phyloP scores from a whole-genome alignment of 176 grass and related monocot genomes.

The Poa annua region DNA sequence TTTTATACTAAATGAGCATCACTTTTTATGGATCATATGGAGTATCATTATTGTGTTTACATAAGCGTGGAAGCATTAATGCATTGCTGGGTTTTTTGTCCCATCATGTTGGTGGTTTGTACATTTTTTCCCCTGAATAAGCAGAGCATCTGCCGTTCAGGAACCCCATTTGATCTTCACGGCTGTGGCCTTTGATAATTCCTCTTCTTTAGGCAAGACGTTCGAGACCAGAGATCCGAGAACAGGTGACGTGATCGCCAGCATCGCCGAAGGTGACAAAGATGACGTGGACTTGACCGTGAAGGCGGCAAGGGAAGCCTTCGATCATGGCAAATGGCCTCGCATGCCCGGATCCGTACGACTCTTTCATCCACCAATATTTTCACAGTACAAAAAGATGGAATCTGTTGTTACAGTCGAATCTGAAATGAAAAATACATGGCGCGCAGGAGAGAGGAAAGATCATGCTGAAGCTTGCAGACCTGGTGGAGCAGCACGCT shows the following conservation, averaged over 20 bases:
- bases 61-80: too few relatives aligned
- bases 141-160: too few relatives aligned
- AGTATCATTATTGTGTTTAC: too few relatives aligned
- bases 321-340: constrained; percentile 79
- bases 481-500: constrained; percentile 55
- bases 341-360: constrained; percentile 73
- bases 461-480: constrained; percentile 57
- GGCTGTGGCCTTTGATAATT: neutral
- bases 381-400: neutral
- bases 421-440: neutral
- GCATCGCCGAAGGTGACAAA: constrained; percentile 63
- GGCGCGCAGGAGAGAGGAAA: constrained; percentile 51
- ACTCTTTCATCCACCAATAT: neutral
- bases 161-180: neutral
- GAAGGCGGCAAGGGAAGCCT: constrained; percentile 59
- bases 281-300: constrained; percentile 69
- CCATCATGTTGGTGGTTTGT: too few relatives aligned
- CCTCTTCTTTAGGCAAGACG: constrained; percentile 46
- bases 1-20: too few relatives aligned
- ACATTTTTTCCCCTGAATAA: too few relatives aligned
- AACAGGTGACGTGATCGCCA: constrained; percentile 62
- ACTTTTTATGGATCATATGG: too few relatives aligned
- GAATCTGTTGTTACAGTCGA: neutral
- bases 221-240: constrained; percentile 69
- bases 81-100: too few relatives aligned